A percentile compares a stretch with the other conserved stretches of the same genome.
Conservation (phyloP, 1,284 basidiomycete species). For the Cryptococcus wingfieldii region DNA sequence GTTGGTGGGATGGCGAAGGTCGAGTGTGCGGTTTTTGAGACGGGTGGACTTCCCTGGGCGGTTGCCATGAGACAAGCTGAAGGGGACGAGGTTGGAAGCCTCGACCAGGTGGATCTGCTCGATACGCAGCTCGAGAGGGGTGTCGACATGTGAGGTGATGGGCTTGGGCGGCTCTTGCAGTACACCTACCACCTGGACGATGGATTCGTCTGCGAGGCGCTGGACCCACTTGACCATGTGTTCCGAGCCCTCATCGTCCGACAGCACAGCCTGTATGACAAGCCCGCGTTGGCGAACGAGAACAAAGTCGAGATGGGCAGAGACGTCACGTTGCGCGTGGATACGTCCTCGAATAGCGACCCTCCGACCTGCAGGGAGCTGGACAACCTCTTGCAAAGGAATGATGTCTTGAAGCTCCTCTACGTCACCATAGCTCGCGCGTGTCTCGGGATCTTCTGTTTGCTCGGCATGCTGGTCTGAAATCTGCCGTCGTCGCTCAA, state of each 20-base stretch:
- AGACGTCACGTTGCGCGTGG: constrained; percentile 24
- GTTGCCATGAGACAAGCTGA: constrained; percentile 14
- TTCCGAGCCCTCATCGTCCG: constrained; percentile 25
- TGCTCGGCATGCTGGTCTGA: constrained; percentile 10
- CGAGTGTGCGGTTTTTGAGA: constrained; percentile 51
- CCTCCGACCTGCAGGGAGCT: constrained; percentile 16
- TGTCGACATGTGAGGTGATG: constrained; percentile 50
- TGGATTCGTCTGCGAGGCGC: constrained; percentile 50
- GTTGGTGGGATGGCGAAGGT: constrained; percentile 53
- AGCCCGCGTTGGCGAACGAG: constrained; percentile 51
- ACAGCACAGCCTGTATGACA: constrained; percentile 53
- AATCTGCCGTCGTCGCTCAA: constrained; percentile 7
- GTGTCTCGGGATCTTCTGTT: constrained; percentile 9
- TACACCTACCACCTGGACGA: constrained; percentile 52
- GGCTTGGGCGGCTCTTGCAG: constrained; percentile 50
- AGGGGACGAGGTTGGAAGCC: constrained; percentile 25
- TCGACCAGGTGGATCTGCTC: constrained; percentile 26
- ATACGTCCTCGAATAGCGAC: constrained; percentile 31
- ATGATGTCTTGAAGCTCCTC: constrained; percentile 15
- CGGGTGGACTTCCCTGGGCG: constrained; percentile 31
- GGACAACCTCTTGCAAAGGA: constrained; percentile 16
- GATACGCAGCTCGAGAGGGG: constrained; percentile 53
- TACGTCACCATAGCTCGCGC: constrained; percentile 17
- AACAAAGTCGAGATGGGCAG: constrained; percentile 52
- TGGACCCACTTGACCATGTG: constrained; percentile 55